Base-by-base conservation (phyloP, 495 filamentous ascomycete species). In the Venustampulla echinocandica region DNA sequence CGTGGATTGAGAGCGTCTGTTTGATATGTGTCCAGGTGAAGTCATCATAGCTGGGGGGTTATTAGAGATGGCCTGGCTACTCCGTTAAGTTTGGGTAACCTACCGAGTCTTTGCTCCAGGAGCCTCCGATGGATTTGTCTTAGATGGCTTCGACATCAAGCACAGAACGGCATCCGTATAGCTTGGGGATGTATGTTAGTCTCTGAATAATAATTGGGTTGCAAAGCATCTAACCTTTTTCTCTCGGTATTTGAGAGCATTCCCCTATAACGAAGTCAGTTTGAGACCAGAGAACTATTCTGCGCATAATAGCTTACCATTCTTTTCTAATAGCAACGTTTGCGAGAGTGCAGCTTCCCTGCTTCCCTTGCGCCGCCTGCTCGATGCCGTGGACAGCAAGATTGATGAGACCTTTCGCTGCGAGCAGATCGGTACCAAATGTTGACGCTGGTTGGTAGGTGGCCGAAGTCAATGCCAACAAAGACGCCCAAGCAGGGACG, bases 101-200 rank as follows among this genome's bases (percentile, higher is more conserved):
- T 39, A 43, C 46, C 42, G 46, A 3, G 62, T 59, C 43, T 56
- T 64, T 10, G 64, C 61, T 3, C 68, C 68, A 6, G 67, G 64
- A n/a, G 64, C 49, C 2, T 50, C 39, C 2, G 65, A 43, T 17
- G 42, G 70, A 6, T 70, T 74, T 10, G 46, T 49, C 20, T 43
- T 43, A 2, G 77, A 56, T 0, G 82, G 76, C 52, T 71, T 60
- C 4, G 46, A 50, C 53, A 74, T 69, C n/a, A 89, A 56, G 55
- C 84, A 89, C 39, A 76, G 67, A 19, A 87, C 75, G 2, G 84
- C 78, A 35, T 73, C 58, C 46, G 81, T 81, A 54, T 84, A 87
- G 6, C 4, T 61, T 62, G 27, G 27, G n/a, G n/a, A n/a, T n/a
- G n/a, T n/a, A n/a, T n/a, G n/a, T n/a, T n/a, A n/a, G n/a, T n/a